Base-by-base conservation (phyloP, 495 filamentous ascomycete genomes). In the Neurospora sp. region DNA sequence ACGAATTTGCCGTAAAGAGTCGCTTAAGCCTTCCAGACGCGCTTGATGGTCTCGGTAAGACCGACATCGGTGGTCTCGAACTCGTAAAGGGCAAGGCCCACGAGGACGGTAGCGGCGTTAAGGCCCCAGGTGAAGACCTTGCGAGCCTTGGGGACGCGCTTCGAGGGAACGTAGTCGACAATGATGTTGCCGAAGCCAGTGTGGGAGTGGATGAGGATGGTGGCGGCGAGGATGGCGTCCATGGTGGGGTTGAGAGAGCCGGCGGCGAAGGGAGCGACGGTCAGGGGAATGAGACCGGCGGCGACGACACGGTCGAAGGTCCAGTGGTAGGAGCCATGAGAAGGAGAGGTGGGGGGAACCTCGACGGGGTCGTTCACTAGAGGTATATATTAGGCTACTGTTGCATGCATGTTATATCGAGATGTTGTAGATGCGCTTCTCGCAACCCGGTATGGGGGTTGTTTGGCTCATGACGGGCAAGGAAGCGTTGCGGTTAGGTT, bases 41-140 rank as follows among this genome's bases (percentile, higher is more conserved):
- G 87, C 87, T 91, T 93, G 73, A 96, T 85, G 39, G 91, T 90
- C 86, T 97, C 94, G 18, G 93, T 97, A 72, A 99, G 78, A 70
- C 96, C 96, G 45, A 99, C 94, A 77, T 99, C 96, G 80, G 97
- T 98, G n/a, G 96, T 99, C 90, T 99, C 94, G 80, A 98, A 98
- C 85, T 97, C 94, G 83, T 98, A 99, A 72, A 98, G 86, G 69
- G 94, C 95, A 75, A 97, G 85, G 37, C 91, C 93, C 45, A 96
- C 95, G 69, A 92, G 83, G 70, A 93, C 83, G 42, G 96, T 97
- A 75, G 88, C 90, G 70, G 85, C 86, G 77, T 92, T 93, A 69
- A 98, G 89, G 39, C 86, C 85, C 94, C 94, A 98, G 80, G 86
- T 86, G 80, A 91, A 85, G 44, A 84, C 37, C 72, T 86, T 87